phyloP scores from a whole-genome alignment of 2,329 filamentous ascomycete species.

The Aspergillus luchuensis region DNA sequence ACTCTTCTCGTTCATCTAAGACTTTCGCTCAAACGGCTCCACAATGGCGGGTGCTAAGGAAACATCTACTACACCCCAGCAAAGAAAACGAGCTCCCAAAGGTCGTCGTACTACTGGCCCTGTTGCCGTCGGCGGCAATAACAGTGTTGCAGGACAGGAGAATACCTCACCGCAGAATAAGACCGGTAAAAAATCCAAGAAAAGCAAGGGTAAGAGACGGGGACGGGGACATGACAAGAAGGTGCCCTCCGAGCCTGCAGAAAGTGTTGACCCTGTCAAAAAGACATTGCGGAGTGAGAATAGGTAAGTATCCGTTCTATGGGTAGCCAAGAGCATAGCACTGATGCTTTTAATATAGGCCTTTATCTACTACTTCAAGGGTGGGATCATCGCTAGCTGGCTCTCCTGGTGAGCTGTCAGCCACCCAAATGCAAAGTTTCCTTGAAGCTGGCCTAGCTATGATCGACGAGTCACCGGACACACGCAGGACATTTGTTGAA shows the following conservation, averaged over 20 bases:
- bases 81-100: not conserved
- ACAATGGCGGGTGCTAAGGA: not conserved
- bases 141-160: not conserved
- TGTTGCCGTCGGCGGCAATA: not conserved
- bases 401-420: not conserved
- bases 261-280: not conserved
- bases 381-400: not conserved
- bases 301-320: not conserved
- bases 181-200: not conserved
- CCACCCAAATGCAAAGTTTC: not conserved
- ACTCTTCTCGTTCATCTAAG: no score
- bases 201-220: not conserved
- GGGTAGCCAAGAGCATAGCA: not conserved
- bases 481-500: not conserved
- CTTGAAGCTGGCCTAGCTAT: not conserved
- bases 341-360: not conserved
- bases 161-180: not conserved
- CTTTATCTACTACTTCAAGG: not conserved
- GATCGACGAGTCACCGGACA: not conserved
- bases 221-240: not conserved
- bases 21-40: not conserved
- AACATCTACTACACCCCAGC: not conserved
- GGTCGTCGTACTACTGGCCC: not conserved
- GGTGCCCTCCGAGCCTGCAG: not conserved
- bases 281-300: not conserved